Conservation (phyloP, 1,284 basidiomycete genomes). For the Farysia itapuensis region DNA sequence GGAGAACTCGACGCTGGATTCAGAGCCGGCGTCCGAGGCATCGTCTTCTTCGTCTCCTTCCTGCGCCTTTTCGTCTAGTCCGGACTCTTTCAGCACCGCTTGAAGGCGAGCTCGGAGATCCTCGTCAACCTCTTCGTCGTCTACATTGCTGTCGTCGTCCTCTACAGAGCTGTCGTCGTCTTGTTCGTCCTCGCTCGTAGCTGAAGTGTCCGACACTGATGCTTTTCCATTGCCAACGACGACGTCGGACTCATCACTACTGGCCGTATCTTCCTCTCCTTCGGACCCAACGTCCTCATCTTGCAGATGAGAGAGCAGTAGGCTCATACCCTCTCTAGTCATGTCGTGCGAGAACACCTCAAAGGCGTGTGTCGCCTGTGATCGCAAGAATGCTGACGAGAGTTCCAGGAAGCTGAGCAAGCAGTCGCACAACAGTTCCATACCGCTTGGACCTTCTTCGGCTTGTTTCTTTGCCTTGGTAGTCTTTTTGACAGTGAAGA, state of each 20-base stretch:
- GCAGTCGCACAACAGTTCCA: conserved; percentile 82
- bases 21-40: conserved; percentile 29
- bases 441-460: conserved; percentile 65
- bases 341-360: conserved; percentile 72
- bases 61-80: conserved; percentile 64
- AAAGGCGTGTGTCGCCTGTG: conserved; percentile 80
- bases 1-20: conserved; percentile 34
- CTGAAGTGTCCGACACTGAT: conserved; percentile 23
- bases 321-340: conserved; percentile 74
- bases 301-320: conserved; percentile 66
- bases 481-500: conserved; percentile 23
- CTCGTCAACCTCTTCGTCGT: conserved; percentile 66
- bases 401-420: conserved; percentile 86
- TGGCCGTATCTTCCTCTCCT: conserved; percentile 21
- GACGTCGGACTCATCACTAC: conserved; percentile 5
- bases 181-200: conserved; percentile 29
- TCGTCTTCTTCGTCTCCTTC: conserved; percentile 59
- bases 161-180: conserved; percentile 65
- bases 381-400: conserved; percentile 78
- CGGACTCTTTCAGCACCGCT: conserved; percentile 75
- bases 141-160: conserved; percentile 57
- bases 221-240: conserved; percentile 37
- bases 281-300: conserved; percentile 11
- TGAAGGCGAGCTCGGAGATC: conserved; percentile 72
- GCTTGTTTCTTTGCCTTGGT: conserved; percentile 60